phyloP scores from a whole-genome alignment of 345 rosid genomes.

The Cardamine chenopodiifolia region DNA sequence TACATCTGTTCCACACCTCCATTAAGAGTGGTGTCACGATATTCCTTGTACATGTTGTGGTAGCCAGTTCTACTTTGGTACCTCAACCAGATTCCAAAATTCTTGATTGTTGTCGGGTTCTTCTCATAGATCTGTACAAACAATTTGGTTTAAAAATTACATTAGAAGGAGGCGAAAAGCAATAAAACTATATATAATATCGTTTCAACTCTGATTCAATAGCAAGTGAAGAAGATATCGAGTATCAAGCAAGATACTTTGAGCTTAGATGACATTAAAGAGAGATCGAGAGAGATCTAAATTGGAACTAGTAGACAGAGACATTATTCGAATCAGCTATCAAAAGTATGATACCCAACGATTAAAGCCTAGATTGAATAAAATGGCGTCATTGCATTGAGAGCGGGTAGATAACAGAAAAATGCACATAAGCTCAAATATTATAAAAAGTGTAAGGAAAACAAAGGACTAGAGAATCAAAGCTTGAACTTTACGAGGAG shows the following conservation, averaged over 20 bases:
- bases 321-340: too few species aligned
- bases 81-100: constrained; percentile 67
- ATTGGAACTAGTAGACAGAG: too few species aligned
- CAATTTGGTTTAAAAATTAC: not conserved
- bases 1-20: constrained; percentile 76
- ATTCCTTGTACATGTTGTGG: constrained; percentile 77
- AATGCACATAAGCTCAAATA: too few species aligned
- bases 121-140: constrained; percentile 61
- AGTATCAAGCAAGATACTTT: not conserved
- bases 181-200: not conserved
- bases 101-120: constrained; percentile 63
- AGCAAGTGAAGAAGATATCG: not conserved
- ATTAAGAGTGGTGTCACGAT: constrained; percentile 61
- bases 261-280: too few species aligned
- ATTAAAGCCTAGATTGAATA: not conserved
- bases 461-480: not conserved
- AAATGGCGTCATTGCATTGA: not conserved
- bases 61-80: constrained; percentile 69
- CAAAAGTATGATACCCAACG: not conserved
- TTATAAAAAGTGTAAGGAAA: too few species aligned
- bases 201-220: not conserved
- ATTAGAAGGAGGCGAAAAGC: not conserved
- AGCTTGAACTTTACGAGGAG: not conserved
- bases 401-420: too few species aligned
- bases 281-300: too few species aligned